Base-by-base conservation (phyloP, 2,329 filamentous ascomycete species). In the Colletotrichum liriopes region DNA sequence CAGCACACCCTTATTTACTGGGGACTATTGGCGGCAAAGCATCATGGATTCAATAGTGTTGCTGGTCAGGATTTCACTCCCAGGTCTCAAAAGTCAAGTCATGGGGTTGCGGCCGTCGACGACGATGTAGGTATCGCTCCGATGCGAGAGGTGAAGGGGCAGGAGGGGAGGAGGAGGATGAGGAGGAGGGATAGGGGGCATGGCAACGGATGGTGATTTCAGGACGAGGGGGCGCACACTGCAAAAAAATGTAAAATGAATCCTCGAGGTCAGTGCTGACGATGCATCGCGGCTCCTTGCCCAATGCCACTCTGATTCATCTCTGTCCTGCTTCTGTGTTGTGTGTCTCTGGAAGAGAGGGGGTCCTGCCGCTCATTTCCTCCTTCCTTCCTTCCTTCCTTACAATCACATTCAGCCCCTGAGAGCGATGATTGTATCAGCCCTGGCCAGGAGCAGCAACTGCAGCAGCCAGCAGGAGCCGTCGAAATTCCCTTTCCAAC, bases 231-330 rank as follows among this genome's bases (percentile, higher is more conserved):
- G 18, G 14, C 29, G 20, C 11, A 54, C 7, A 35, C 18, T 35
- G 16, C 14, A 52, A 41, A 32, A 35, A 29, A 23, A 20, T 8
- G 26, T 49, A 47, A 66, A 66, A 60, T 70, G 62, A 60, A 18
- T 16, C 32, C 59, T 47, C 18, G 29, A 65, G 67, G 67, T 55
- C 67, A 70, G 60, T 70, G 62, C 62, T 52, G 56, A 49, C 18
- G 43, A 18, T 37, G 54, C 51, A 56, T 67, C 37, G 32, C 54
- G 35, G 49, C 20, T 58, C 41, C 45, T 59, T 55, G 52, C 41
- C n/a, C 14, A 32, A 37, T 59, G 64, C 37, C 54, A 47, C 20
- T 35, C 54, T 39, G 39, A 32, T 29, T 2, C 23, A n/a, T 16
- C 60, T 54, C 23, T 47, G 43, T 5, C 2, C n/a, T 52, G 26